Percentiles rank a stretch among this genome's conserved stretches.
These are phyloP conservation scores for Paracoccidioides brasiliensis DNA, from an alignment of 2,329 filamentous ascomycete genomes.

Conservation along the genomic window DNA sequence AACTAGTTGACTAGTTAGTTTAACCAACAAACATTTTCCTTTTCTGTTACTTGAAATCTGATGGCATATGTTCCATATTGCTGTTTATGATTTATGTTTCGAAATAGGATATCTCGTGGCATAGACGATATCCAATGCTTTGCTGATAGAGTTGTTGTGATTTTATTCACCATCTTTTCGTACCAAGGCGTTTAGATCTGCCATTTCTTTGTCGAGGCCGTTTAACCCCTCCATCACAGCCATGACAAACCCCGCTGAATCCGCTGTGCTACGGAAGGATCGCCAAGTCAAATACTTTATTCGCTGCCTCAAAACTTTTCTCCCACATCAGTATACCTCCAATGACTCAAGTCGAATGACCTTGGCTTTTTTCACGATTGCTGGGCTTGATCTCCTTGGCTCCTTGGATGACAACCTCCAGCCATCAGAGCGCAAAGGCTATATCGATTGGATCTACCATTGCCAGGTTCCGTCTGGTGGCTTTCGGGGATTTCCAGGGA, in stretches of 20 bases:
- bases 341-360: conserved; percentile 86
- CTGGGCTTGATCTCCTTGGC: conserved; percentile 69
- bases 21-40: neutral
- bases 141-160: neutral
- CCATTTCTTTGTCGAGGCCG: too few relatives aligned
- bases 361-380: conserved; percentile 77
- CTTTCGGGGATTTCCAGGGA: conserved; percentile 75
- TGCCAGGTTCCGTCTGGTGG: conserved; percentile 79
- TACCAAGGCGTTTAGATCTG: neutral
- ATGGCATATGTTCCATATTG: neutral
- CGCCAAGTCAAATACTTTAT: conserved; percentile 86
- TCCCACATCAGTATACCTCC: conserved; percentile 71
- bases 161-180: neutral
- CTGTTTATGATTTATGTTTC: neutral
- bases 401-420: conserved; percentile 44
- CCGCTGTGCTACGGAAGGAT: conserved; percentile 33
- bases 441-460: conserved; percentile 65
- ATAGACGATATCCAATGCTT: neutral
- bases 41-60: neutral
- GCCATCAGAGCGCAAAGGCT: conserved; percentile 40
- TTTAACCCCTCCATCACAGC: neutral
- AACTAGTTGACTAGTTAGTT: too few relatives aligned
- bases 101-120: neutral
- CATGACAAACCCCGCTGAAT: conserved; percentile 8
- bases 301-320: conserved; percentile 66